These are phyloP conservation scores for Clarireedia hainanense DNA, from an alignment of 2,329 filamentous ascomycete species.

Conservation along the genomic window DNA sequence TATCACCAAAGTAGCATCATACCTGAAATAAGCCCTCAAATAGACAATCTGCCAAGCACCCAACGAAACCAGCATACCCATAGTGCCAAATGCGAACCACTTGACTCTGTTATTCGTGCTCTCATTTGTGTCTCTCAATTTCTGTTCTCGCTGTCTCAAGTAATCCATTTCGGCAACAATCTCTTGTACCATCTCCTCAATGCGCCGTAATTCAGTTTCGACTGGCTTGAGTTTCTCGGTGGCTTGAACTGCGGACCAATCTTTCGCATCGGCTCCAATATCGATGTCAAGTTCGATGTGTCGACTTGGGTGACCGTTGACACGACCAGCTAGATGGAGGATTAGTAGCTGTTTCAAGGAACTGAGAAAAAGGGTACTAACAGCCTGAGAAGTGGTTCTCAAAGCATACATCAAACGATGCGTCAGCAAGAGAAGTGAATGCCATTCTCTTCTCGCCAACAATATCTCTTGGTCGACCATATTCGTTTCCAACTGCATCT, in stretches of 20 bases:
- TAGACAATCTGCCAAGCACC: slow-evolving; percentile 98
- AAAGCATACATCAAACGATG: slow-evolving; percentile 94
- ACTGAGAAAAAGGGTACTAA: slow-evolving; percentile 38
- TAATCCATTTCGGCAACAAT: slow-evolving; percentile 96
- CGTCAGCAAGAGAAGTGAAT: slow-evolving; percentile 87
- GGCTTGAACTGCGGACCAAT: slow-evolving; percentile 94
- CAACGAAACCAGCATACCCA: slow-evolving; percentile 79
- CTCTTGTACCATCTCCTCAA: slow-evolving; percentile 85
- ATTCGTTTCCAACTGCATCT: slow-evolving; percentile 93
- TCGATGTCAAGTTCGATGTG: slow-evolving; percentile 45
- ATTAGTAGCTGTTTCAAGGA: not conserved
- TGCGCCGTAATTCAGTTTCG: slow-evolving; percentile 85
- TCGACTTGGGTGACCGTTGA: slow-evolving; percentile 41
- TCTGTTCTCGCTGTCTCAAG: slow-evolving; percentile 81
- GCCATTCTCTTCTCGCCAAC: slow-evolving; percentile 76
- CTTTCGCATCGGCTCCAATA: slow-evolving; percentile 58
- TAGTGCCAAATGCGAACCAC: slow-evolving; percentile 94
- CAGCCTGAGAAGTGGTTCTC: slow-evolving; percentile 70
- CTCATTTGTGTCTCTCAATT: slow-evolving; percentile 96
- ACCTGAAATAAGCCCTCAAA: slow-evolving; percentile 92
- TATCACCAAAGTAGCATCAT: slow-evolving; percentile 22
- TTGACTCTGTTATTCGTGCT: slow-evolving; percentile 98
- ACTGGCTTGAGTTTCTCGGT: slow-evolving; percentile 97
- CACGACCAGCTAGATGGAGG: not conserved
- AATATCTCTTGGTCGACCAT: slow-evolving; percentile 83